Evolutionary conservation across 1,284 basidiomycete species (phyloP), one percentile per base, ranked within the genome.

Genomic region (Mycena sp.): DNA sequence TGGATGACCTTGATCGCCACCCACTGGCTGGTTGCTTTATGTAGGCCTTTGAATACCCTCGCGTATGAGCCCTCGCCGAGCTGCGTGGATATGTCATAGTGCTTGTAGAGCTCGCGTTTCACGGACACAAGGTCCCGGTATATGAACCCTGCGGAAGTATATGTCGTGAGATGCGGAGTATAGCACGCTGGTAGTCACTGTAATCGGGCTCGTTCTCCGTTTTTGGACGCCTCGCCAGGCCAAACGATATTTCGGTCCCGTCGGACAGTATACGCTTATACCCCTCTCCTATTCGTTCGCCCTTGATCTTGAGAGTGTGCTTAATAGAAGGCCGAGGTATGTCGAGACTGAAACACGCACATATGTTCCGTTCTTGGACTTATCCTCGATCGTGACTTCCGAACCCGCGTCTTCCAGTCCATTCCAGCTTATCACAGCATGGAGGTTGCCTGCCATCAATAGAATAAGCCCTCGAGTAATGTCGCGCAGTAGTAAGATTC

Each of bases 231-330:
- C 76, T 61, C 10, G 78, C 76, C 2, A 87, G 85, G 6, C 93
- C 94, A 70, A 96, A 90, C 6, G 90, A 88, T 59, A 96, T 83
- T 74, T 95, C 94, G 70, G 91, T 91, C 4, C 94, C 93, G 67
- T 95, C 90, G 25, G 81, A 82, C 52, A 96, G 78, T 52, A 94
- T 80, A 30, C 83, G 37, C 29, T 49, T 51, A 30, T 81, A 79
- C 65, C 80, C 81, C 69, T 79, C 87, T 54, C 85, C 87, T 60
- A 96, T 83, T 71, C 80, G 85, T 50, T 79, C 76, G 12, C 88
- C 88, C 68, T 94, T 93, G 72, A 95, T 87, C 92, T 26, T 35
- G 32, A 35, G 32, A 35, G 32, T 35, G 32, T 35, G 38, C 16
- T 25, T 21, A 43, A 41, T 14, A 11, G 26, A 37, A 51, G 50